A percentile compares a stretch with the other conserved stretches of the same genome.
Evolutionary conservation across 2,329 filamentous ascomycete species (phyloP).

Genomic region (Botryosphaeria agaves): DNA sequence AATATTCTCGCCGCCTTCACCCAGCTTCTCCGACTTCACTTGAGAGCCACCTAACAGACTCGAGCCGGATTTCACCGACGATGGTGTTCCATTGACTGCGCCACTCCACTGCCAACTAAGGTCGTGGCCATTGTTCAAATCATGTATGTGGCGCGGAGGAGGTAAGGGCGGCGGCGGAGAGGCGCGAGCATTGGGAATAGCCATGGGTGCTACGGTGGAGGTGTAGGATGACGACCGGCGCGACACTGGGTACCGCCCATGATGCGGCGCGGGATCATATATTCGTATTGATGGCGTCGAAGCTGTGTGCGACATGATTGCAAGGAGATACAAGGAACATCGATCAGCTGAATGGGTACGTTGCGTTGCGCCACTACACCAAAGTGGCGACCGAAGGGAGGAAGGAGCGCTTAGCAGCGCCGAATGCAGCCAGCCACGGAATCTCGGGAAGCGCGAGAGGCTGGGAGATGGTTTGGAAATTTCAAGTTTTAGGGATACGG

Average conservation of each 20-base stretch:
- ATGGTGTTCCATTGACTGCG: too few species aligned
- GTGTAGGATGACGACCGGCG: conserved; percentile 12
- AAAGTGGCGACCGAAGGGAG: not conserved
- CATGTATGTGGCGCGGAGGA: conserved; percentile 40
- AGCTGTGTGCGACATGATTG: conserved; percentile 16
- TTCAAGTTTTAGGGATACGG: too few species aligned
- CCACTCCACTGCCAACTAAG: conserved; percentile 47
- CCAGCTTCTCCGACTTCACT: conserved; percentile 2
- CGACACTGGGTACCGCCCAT: conserved; percentile 14
- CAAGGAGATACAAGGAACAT: conserved; percentile 9
- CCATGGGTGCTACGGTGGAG: conserved; percentile 36
- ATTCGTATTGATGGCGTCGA: conserved; percentile 22
- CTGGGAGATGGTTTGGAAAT: too few species aligned
- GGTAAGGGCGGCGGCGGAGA: conserved; percentile 44
- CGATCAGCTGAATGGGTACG: conserved; percentile 17
- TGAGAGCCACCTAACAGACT: conserved; percentile 22
- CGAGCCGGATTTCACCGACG: conserved; percentile 27
- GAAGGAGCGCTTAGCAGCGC: not conserved
- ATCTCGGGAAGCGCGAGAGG: not conserved
- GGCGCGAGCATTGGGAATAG: conserved; percentile 41
- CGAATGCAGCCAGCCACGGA: not conserved
- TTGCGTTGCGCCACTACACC: not conserved
- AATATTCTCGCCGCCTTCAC: conserved; percentile 3
- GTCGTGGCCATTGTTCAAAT: conserved; percentile 39
- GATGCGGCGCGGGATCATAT: conserved; percentile 19